A percentile compares a stretch with the other conserved stretches of the same genome.
Evolutionary conservation across 2,329 filamentous ascomycete genomes (phyloP).

Genomic region (Aaosphaeria pasadenensis): DNA sequence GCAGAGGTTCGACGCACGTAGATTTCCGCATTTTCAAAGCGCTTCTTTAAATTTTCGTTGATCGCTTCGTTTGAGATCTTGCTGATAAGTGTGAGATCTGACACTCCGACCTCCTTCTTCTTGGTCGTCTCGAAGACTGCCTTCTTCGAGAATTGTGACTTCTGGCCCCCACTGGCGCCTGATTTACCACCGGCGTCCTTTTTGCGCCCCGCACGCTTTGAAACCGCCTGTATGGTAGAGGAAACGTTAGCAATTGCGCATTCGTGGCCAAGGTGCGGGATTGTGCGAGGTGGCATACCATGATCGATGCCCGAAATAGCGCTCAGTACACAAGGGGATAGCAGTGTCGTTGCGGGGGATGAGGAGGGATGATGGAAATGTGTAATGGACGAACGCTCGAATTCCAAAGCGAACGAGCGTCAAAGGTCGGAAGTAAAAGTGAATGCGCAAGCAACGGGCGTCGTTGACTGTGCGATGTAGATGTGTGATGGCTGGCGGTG

Average conservation of each 20-base stretch:
- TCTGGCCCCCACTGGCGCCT: conserved; percentile 43
- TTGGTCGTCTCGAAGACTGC: conserved; percentile 93
- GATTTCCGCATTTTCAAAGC: conserved; percentile 95
- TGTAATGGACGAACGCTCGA: no score
- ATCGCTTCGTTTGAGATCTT: conserved; percentile 99
- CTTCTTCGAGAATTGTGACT: conserved; percentile 78
- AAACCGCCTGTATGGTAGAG: conserved; percentile 44
- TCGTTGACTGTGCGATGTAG: no score
- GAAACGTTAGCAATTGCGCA: conserved; percentile 1
- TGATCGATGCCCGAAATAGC: conserved; percentile 32
- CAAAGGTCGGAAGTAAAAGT: no score
- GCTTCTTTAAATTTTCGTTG: conserved; percentile 98
- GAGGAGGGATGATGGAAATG: no score
- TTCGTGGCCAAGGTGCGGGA: conserved; percentile 2
- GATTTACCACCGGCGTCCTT: conserved; percentile 48
- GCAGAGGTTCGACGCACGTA: conserved; percentile 57
- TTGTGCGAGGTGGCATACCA: conserved; percentile 21
- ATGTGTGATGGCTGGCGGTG: no score
- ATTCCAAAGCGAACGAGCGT: no score
- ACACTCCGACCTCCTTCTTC: conserved; percentile 99
- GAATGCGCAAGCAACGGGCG: no score
- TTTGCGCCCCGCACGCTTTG: conserved; percentile 58
- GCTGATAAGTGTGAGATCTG: conserved; percentile 93
- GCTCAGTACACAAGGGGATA: conserved; percentile 13
- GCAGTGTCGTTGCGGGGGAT: conserved; percentile 3